A percentile compares a stretch with the other conserved stretches of the same genome.
These are phyloP conservation scores for Lotmaria passim DNA, from an alignment of 208 protist genomes.

Conservation along the genomic window DNA sequence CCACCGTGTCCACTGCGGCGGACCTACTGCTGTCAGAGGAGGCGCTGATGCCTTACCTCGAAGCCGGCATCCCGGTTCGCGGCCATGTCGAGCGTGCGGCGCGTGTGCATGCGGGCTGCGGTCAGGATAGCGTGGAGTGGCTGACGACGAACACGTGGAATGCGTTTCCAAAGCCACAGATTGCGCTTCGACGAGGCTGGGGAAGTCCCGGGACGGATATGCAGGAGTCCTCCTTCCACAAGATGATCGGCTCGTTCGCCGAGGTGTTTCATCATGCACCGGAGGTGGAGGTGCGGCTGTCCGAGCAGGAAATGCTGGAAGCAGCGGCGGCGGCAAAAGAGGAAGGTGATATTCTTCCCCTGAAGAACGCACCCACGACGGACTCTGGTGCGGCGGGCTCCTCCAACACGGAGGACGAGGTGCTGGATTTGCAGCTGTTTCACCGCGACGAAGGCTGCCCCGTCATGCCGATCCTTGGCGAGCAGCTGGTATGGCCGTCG, in stretches of 20 bases:
- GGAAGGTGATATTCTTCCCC: too few relatives aligned
- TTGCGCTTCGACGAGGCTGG: slow-evolving; percentile 84
- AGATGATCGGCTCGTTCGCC: slow-evolving; percentile 73
- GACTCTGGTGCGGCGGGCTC: too few relatives aligned
- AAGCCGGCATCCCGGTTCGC: slow-evolving; percentile 63
- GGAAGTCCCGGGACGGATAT: slow-evolving; percentile 76
- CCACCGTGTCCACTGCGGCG: slow-evolving; percentile 8
- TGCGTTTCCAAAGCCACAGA: slow-evolving; percentile 76
- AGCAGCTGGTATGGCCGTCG: slow-evolving; percentile 77
- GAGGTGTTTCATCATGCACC: slow-evolving; percentile 73
- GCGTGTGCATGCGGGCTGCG: slow-evolving; percentile 40
- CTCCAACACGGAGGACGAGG: slow-evolving; percentile 40
- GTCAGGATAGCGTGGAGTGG: slow-evolving; percentile 57
- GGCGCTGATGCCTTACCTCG: slow-evolving; percentile 54
- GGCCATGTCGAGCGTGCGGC: slow-evolving; percentile 35
- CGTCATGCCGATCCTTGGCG: slow-evolving; percentile 61
- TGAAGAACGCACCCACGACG: too few relatives aligned
- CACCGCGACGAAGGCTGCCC: slow-evolving; percentile 68
- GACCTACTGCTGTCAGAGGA: slow-evolving; percentile 42
- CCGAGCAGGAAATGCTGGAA: slow-evolving; percentile 17
- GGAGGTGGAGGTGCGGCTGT: slow-evolving; percentile 38
- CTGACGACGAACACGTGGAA: slow-evolving; percentile 61
- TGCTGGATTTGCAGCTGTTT: slow-evolving; percentile 90
- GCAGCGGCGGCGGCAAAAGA: slow-evolving; percentile 3
- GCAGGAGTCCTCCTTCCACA: slow-evolving; percentile 70